Evolutionary conservation across 495 filamentous ascomycete species (phyloP).

Genomic region (Eremomyces bilateralis): DNA sequence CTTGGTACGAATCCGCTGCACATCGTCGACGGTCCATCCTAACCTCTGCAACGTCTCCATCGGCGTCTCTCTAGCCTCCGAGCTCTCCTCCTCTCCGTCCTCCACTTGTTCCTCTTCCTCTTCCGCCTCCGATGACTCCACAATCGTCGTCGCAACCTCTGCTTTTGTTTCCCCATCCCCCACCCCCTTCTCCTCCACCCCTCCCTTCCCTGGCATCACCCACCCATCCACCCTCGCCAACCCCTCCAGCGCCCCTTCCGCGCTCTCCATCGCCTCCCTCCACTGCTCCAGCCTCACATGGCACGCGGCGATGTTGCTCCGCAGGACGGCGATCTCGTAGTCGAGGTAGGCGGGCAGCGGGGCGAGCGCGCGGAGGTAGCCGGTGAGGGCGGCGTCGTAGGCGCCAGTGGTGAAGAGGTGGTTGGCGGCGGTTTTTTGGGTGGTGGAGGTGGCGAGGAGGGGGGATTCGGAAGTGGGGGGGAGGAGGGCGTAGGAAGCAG

Average conservation of each 20-base stretch:
- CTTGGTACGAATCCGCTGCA: conserved; percentile 63
- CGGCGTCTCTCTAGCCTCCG: conserved; percentile 11
- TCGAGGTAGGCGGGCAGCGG: conserved; percentile 74
- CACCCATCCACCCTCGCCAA: conserved; percentile 37
- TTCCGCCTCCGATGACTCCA: conserved; percentile 4
- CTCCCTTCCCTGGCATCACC: conserved; percentile 10
- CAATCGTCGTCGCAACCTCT: conserved; percentile 7
- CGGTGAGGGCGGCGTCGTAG: conserved; percentile 70
- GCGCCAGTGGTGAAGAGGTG: conserved; percentile 44
- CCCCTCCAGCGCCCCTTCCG: conserved; percentile 48
- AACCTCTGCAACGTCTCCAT: conserved; percentile 15
- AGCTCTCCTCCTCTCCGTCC: conserved; percentile 24
- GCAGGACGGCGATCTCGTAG: conserved; percentile 71
- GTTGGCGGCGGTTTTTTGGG: conserved; percentile 62
- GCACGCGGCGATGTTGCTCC: conserved; percentile 77
- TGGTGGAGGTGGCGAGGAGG: conserved; percentile 48
- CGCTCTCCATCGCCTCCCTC: conserved; percentile 58
- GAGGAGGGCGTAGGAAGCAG: too few species aligned
- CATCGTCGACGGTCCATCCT: conserved; percentile 28
- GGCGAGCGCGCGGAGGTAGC: conserved; percentile 67
- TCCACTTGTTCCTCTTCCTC: conserved; percentile 25
- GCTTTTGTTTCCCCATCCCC: conserved; percentile 4
- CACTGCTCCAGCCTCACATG: conserved; percentile 72
- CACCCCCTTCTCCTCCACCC: too few species aligned
- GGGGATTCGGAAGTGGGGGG: too few species aligned